Evolutionary conservation across 208 protist species (phyloP).

Genomic region (Acanthamoeba castellanii): DNA sequence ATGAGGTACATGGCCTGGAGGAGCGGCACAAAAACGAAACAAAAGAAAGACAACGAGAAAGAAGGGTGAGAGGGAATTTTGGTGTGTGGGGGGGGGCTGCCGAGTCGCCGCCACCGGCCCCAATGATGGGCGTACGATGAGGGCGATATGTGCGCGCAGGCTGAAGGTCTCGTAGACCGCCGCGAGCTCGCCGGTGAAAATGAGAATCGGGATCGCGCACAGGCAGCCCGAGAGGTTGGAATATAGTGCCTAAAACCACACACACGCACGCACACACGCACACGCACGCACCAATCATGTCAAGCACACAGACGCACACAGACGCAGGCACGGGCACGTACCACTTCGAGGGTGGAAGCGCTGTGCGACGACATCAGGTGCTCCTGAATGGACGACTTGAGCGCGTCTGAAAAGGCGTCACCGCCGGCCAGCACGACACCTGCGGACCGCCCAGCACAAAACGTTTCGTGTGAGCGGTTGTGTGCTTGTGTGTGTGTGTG

Average conservation of each 20-base stretch:
- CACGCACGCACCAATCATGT: no score
- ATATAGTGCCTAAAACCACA: slow-evolving; percentile 13
- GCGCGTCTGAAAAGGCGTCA: slow-evolving; percentile 44
- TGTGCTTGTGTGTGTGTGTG: background rate
- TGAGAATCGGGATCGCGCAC: slow-evolving; percentile 12
- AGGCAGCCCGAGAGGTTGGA: slow-evolving; percentile 48
- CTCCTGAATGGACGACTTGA: slow-evolving; percentile 60
- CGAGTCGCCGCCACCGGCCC: no score
- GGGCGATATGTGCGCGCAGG: slow-evolving; percentile 1
- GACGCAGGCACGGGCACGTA: no score
- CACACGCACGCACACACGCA: no score
- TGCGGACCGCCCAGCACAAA: background rate
- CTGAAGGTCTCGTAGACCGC: slow-evolving; percentile 6
- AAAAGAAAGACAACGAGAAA: background rate
- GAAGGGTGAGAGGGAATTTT: background rate
- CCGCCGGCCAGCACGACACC: slow-evolving; percentile 14
- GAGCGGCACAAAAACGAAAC: background rate
- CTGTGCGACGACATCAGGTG: slow-evolving; percentile 18
- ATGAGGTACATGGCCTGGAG: slow-evolving; percentile 56
- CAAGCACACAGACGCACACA: no score
- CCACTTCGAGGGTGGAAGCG: slow-evolving; percentile 43
- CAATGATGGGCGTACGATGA: slow-evolving; percentile 48
- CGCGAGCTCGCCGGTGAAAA: slow-evolving; percentile 6
- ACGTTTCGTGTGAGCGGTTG: background rate
- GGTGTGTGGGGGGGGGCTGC: background rate